Conservation (phyloP, 1,139 yeast species). For the Chernovozyma aurita region DNA sequence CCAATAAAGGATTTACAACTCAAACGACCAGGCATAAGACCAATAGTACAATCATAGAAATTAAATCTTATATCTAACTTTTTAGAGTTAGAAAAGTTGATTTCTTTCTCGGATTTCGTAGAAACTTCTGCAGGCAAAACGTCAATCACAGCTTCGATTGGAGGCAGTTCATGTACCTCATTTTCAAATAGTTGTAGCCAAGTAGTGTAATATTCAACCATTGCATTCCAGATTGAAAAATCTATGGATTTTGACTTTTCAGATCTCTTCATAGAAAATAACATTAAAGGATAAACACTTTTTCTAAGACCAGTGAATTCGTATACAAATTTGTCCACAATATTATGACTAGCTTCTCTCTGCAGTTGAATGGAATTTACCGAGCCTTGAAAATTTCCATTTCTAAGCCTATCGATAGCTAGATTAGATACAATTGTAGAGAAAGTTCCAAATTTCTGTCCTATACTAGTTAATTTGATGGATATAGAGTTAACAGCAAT, state of each 20-base stretch:
- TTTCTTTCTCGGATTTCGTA: neutral
- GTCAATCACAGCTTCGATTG: conserved; percentile 14
- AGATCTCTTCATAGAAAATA: conserved; percentile 16
- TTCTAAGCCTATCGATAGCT: conserved; percentile 27
- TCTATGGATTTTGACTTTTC: conserved; percentile 24
- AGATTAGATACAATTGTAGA: conserved; percentile 19
- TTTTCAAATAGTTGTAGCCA: conserved; percentile 42
- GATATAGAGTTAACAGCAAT: conserved; percentile 20
- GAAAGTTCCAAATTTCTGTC: conserved; percentile 45
- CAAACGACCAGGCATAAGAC: conserved; percentile 56
- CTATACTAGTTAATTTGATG: conserved; percentile 22
- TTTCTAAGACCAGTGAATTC: conserved; percentile 5
- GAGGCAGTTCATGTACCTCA: conserved; percentile 11
- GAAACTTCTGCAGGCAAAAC: conserved; percentile 10
- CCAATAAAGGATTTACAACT: conserved; percentile 48
- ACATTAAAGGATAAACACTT: conserved; percentile 18
- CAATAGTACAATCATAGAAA: conserved; percentile 50
- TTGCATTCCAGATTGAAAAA: conserved; percentile 39
- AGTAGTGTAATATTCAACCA: conserved; percentile 49
- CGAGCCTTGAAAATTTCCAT: conserved; percentile 28
- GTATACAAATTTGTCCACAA: conserved; percentile 2
- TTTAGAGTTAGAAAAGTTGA: conserved; percentile 3
- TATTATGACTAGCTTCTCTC: conserved; percentile 11
- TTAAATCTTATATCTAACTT: conserved; percentile 38
- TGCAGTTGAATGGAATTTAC: conserved; percentile 22